Evolutionary conservation across 2,329 filamentous ascomycete genomes (phyloP).

Genomic region (Diatrype stigma): DNA sequence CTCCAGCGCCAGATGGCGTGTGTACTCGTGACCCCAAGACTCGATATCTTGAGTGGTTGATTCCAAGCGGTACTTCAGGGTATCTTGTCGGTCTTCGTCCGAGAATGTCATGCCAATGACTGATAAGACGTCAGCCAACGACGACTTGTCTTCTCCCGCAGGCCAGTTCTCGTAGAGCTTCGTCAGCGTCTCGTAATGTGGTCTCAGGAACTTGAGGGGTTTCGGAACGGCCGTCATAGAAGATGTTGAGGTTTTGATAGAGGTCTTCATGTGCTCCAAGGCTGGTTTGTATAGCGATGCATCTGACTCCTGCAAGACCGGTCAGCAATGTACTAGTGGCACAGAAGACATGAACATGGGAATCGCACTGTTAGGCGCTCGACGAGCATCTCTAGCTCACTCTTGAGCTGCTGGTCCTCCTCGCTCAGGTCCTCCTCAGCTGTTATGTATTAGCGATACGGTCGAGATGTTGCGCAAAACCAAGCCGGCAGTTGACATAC

Average conservation of each 20-base stretch:
- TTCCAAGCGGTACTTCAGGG: constrained; percentile 89
- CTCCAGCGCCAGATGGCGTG: constrained; percentile 89
- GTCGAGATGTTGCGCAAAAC: constrained; percentile 6
- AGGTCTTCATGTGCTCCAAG: constrained; percentile 93
- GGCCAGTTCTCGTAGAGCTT: constrained; percentile 89
- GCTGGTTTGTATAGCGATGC: constrained; percentile 84
- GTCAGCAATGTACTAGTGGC: constrained; percentile 8
- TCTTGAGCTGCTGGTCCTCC: constrained; percentile 97
- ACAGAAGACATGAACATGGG: background rate
- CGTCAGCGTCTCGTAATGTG: constrained; percentile 87
- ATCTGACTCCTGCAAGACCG: constrained; percentile 67
- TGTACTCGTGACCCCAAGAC: constrained; percentile 98
- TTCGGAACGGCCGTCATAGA: constrained; percentile 99
- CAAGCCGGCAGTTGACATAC: constrained; percentile 27
- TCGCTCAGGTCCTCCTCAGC: constrained; percentile 86
- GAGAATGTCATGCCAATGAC: constrained; percentile 99
- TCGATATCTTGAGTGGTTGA: constrained; percentile 88
- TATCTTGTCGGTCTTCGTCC: constrained; percentile 92
- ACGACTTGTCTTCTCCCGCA: constrained; percentile 76
- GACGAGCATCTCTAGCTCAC: constrained; percentile 95
- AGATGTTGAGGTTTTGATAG: constrained; percentile 98
- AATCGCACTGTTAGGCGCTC: constrained; percentile 78
- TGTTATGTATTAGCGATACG: constrained; percentile 31
- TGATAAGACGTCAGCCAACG: constrained; percentile 90
- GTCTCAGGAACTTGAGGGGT: constrained; percentile 94